phyloP scores from a whole-genome alignment of 345 rosid genomes.

The Sapria himalayana region DNA sequence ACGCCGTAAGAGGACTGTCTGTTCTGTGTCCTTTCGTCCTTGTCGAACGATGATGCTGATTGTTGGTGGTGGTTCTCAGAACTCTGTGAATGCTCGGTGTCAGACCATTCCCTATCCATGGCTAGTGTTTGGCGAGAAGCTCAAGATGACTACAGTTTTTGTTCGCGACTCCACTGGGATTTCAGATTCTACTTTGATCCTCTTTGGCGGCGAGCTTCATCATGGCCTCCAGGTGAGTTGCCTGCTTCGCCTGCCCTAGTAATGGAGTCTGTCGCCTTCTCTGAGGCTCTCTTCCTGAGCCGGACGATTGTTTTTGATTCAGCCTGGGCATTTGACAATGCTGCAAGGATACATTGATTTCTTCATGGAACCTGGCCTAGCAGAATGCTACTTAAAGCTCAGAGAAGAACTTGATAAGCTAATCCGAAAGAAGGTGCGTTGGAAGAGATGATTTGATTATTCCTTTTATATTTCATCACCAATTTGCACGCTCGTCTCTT shows the following conservation, averaged over 20 bases:
- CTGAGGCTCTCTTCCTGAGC: neutral
- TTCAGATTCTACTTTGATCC: conserved; percentile 74
- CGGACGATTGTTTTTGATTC: conserved; percentile 7
- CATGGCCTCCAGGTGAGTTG: conserved; percentile 46
- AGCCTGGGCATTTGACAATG: conserved; percentile 94
- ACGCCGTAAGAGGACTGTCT: conserved; percentile 36
- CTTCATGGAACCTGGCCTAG: conserved; percentile 82
- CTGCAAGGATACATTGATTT: conserved; percentile 76
- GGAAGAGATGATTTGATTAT: neutral
- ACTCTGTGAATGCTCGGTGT: conserved; percentile 83
- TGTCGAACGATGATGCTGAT: neutral
- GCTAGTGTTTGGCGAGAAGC: conserved; percentile 94
- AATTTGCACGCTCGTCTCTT: neutral
- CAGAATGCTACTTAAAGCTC: conserved; percentile 64
- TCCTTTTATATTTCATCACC: neutral
- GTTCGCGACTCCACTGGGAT: conserved; percentile 93
- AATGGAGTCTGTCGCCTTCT: conserved; percentile 2
- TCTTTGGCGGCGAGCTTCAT: conserved; percentile 67
- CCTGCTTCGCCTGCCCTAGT: neutral
- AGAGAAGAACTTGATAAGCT: conserved; percentile 69
- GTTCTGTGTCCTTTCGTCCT: neutral
- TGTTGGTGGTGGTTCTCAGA: conserved; percentile 22
- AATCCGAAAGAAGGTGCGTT: conserved; percentile 44
- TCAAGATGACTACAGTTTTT: conserved; percentile 80
- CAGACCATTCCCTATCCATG: conserved; percentile 84